Conservation (phyloP, 1,139 yeast genomes). For the Saccharomyces hybrid region DNA sequence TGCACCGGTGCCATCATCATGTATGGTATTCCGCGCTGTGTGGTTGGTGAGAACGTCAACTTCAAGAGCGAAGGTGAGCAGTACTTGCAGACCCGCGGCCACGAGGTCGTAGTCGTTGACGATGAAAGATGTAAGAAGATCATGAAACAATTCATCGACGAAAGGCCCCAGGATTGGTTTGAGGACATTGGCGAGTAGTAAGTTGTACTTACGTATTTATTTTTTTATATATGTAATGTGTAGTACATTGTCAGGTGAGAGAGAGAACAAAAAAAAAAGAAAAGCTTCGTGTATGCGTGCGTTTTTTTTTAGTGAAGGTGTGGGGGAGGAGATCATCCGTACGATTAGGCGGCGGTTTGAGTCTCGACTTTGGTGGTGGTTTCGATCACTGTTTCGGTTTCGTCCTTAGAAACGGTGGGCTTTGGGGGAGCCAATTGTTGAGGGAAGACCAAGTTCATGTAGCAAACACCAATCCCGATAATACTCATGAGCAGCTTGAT, state of each 20-base stretch:
- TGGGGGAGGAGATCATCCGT: no score
- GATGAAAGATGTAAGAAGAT: conserved; percentile 61
- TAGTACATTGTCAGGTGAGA: background rate
- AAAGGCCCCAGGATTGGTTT: conserved; percentile 75
- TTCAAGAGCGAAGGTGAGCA: conserved; percentile 75
- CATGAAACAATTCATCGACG: conserved; percentile 69
- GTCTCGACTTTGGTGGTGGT: background rate
- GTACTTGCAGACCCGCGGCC: conserved; percentile 55
- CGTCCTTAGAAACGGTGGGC: conserved; percentile 4
- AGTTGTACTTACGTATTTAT: background rate
- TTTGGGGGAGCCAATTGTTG: conserved; percentile 20
- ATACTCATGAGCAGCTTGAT: conserved; percentile 43
- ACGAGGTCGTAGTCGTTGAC: conserved; percentile 65
- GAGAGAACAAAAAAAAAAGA: background rate
- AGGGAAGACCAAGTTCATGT: conserved; percentile 40
- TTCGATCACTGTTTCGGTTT: background rate
- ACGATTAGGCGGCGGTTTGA: background rate
- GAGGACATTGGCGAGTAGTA: conserved; percentile 74
- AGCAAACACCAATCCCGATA: conserved; percentile 44
- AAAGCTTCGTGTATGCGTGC: no score
- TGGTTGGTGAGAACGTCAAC: conserved; percentile 78
- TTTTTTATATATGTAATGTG: background rate
- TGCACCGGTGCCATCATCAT: conserved; percentile 88
- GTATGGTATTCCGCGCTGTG: conserved; percentile 81
- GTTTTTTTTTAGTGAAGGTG: no score